Conservation (phyloP, 228 moss, liverwort and hornwort species). For the Sphagnum fallax region DNA sequence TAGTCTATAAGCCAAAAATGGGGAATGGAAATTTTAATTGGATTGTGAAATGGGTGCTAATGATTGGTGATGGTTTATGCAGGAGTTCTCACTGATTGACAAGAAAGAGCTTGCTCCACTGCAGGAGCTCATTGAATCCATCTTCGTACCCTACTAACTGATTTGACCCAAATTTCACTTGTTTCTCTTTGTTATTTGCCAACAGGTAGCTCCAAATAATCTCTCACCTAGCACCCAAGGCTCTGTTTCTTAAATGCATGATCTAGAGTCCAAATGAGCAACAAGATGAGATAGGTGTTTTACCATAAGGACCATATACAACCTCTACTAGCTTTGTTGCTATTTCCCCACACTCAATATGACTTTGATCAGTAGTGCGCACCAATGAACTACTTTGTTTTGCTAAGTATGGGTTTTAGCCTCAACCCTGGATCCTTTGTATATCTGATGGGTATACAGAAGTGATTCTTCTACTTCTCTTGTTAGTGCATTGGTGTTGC, state of each 20-base stretch:
- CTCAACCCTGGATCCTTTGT: too few species aligned
- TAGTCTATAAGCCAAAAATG: background rate
- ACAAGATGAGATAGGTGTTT: background rate
- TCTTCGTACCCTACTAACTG: constrained; percentile 82
- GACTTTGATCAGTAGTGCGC: too few species aligned
- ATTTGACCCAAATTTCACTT: background rate
- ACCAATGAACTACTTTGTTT: too few species aligned
- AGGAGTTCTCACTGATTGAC: constrained; percentile 95
- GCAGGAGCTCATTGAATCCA: constrained; percentile 98
- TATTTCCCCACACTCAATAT: too few species aligned
- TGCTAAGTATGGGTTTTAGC: too few species aligned
- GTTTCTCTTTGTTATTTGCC: background rate
- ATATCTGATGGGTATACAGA: too few species aligned
- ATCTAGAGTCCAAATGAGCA: background rate
- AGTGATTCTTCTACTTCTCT: too few species aligned
- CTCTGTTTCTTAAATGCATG: background rate
- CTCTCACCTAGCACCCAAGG: background rate
- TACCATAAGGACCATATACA: background rate
- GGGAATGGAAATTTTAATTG: too few species aligned
- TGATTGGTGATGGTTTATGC: constrained; percentile 8
- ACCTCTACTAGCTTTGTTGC: background rate
- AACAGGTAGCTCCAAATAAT: background rate
- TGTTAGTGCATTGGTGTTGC: too few species aligned
- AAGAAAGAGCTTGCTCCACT: constrained; percentile 99
- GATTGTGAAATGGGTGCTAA: background rate